Evolutionary conservation across 306 rosid species (phyloP), one percentile per base, ranked within the genome.

Genomic region (Potentilla sterilis): DNA sequence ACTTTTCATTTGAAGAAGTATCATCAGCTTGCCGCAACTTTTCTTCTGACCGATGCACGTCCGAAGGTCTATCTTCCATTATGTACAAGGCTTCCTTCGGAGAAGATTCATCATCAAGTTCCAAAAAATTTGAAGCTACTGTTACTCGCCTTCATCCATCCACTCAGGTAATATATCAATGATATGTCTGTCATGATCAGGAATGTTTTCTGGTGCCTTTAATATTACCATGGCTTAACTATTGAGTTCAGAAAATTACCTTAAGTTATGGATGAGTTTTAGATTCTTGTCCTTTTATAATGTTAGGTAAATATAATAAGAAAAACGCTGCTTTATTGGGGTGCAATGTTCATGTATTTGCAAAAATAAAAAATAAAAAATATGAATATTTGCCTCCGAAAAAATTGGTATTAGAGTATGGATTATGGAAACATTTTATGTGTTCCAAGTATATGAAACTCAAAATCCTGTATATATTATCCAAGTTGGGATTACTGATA

Each of bases 31-130:
- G 99, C 86, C 89, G 74, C 68, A 52, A 92, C 77, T 96, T 96
- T 83, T 84, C 99, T 69, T 89, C 92, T 2, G 98, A 92, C 42
- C 85, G 91, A 67, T 90, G 90, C 86, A 81, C 89, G 87, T 96
- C 97, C 6, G 98, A 90, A 73, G 88, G 97, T 68, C 91, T 89
- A 78, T 96, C 99, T 6, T 89, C 98, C 74, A 80, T 89, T 69
- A 88, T 88, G 43, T 96, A 92, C 69, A 96, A 85, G 78, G 99
- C 97, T 75, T 88, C 97, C 42, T 96, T 96, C 73, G 97, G 98
- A 69, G 99, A 92, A 54, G 98, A 92, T 38, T 76, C 73, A 75
- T 91, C 93, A 47, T 89, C 92, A 57, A 90, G 87, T 69, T 89
- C 89, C 34, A 96, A 92, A 84, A 90, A 84, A 78, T 90, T 88